Percentiles rank a stretch among this genome's conserved stretches.
phyloP scores from a whole-genome alignment of 768 basidiomycete species.

The Collybia mongolica region DNA sequence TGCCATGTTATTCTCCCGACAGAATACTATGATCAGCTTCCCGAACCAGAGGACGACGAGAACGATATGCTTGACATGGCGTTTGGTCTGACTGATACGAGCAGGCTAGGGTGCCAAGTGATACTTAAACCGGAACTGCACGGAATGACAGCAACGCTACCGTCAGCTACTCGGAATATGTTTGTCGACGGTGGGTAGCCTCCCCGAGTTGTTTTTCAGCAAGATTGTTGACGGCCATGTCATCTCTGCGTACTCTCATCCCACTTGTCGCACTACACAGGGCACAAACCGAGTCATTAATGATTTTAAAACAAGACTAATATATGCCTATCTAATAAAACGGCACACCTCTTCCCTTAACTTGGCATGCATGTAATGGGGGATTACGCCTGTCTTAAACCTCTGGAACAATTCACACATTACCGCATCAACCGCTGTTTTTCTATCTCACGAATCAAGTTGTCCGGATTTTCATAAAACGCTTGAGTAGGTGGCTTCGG shows the following conservation, averaged over 20 bases:
- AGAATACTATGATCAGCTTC: constrained; percentile 81
- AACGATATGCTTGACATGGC: constrained; percentile 99
- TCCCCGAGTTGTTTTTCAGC: neutral
- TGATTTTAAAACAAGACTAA: too few species aligned
- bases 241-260: too few species aligned
- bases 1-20: constrained; percentile 89
- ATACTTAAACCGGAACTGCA: constrained; percentile 78
- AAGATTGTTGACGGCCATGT: too few species aligned
- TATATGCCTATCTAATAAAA: neutral
- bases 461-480: too few species aligned
- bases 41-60: constrained; percentile 96
- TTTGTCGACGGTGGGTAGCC: constrained; percentile 81
- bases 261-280: too few species aligned
- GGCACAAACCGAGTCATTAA: too few species aligned
- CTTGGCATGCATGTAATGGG: neutral
- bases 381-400: too few species aligned
- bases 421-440: too few species aligned
- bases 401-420: too few species aligned
- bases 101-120: constrained; percentile 76
- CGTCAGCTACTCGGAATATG: constrained; percentile 95
- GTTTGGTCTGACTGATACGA: constrained; percentile 95
- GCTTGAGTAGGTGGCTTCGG: too few species aligned
- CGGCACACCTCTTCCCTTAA: neutral
- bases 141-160: constrained; percentile 82
- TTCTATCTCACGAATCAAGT: too few species aligned